Conservation (phyloP, 2,329 filamentous ascomycete species). For the Sarocladiaceae sp. region DNA sequence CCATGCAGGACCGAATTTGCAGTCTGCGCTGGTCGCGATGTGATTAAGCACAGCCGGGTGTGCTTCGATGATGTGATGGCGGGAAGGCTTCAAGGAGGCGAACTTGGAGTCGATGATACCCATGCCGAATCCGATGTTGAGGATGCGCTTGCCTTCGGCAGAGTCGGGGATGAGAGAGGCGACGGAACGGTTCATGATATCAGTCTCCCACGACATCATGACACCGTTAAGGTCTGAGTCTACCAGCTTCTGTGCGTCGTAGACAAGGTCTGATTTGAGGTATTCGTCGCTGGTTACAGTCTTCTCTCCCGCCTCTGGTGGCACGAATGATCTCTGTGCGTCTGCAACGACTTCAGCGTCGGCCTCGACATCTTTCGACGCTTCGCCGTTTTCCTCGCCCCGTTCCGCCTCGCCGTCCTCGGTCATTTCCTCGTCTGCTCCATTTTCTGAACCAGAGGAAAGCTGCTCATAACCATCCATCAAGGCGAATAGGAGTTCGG, state of each 20-base stretch:
- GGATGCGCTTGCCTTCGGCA: slow-evolving; percentile 57
- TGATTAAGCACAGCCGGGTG: slow-evolving; percentile 72
- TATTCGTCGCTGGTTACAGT: slow-evolving; percentile 63
- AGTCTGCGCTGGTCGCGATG: slow-evolving; percentile 40
- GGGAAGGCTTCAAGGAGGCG: slow-evolving; percentile 58
- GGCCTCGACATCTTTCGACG: slow-evolving; percentile 22
- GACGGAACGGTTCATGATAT: slow-evolving; percentile 78
- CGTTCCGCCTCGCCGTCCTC: slow-evolving; percentile 35
- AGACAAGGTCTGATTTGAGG: slow-evolving; percentile 62
- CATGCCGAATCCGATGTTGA: slow-evolving; percentile 91
- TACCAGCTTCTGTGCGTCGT: slow-evolving; percentile 62
- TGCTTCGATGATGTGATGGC: slow-evolving; percentile 83
- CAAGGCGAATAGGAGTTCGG: slow-evolving; percentile 79
- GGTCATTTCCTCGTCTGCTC: slow-evolving; percentile 44
- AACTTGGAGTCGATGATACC: slow-evolving; percentile 81
- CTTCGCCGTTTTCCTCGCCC: slow-evolving; percentile 20
- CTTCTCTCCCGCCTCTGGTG: slow-evolving; percentile 33
- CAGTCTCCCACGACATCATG: slow-evolving; percentile 91
- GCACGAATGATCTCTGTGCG: slow-evolving; percentile 18
- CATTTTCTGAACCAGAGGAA: slow-evolving; percentile 49
- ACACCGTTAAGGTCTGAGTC: slow-evolving; percentile 76
- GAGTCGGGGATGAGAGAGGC: slow-evolving; percentile 53
- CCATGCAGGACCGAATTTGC: slow-evolving; percentile 53
- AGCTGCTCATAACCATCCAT: slow-evolving; percentile 79
- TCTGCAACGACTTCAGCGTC: slow-evolving; percentile 9